Evolutionary conservation across 495 filamentous ascomycete genomes (phyloP).

Genomic region (Cetradonia linearis): DNA sequence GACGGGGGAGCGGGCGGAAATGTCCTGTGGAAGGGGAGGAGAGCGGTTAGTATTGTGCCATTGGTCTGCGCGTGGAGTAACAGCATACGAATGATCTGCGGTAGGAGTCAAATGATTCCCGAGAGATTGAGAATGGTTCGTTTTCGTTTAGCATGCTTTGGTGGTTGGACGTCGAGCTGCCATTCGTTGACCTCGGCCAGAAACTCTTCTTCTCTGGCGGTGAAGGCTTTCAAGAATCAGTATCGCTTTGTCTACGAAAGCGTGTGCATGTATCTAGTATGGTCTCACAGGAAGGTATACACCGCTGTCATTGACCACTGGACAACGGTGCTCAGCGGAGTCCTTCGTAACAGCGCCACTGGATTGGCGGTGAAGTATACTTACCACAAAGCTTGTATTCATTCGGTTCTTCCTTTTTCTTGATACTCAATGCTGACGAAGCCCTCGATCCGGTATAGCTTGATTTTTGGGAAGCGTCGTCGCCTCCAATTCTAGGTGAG

Average conservation of each 20-base stretch:
- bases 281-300: conserved; percentile 79
- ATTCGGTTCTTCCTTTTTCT: conserved; percentile 47
- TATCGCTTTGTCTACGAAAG: conserved; percentile 5
- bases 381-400: conserved; percentile 80
- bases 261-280: conserved; percentile 14
- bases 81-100: conserved; percentile 80
- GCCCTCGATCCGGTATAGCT: conserved; percentile 46
- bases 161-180: conserved; percentile 56
- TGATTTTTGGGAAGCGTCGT: conserved; percentile 32
- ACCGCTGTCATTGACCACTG: conserved; percentile 94
- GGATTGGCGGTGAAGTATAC: conserved; percentile 20
- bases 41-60: conserved; percentile 12
- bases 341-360: background rate
- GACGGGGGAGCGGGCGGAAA: conserved; percentile 81
- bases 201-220: conserved; percentile 76
- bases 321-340: conserved; percentile 18
- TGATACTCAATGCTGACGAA: conserved; percentile 53
- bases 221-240: conserved; percentile 54
- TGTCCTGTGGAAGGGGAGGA: conserved; percentile 55
- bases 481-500: conserved; percentile 39
- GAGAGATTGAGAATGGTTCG: conserved; percentile 92
- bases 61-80: background rate
- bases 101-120: conserved; percentile 97
- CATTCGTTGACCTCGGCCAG: conserved; percentile 65
- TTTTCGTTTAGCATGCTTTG: conserved; percentile 63